phyloP scores from a whole-genome alignment of 1,284 basidiomycete genomes.

The Schizophyllum commune region DNA sequence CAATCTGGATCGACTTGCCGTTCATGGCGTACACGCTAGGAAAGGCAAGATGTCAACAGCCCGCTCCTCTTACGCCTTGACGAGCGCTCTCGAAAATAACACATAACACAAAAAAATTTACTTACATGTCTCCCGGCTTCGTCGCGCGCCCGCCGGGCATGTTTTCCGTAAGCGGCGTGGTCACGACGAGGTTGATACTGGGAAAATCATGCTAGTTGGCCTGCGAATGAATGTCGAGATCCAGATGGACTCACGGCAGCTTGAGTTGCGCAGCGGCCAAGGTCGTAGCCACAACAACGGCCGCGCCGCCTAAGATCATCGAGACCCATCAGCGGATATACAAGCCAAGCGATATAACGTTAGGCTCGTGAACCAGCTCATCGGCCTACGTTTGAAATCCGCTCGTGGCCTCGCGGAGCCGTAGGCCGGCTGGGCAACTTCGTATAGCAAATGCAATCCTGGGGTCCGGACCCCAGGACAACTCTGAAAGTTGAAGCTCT shows the following conservation, averaged over 20 bases:
- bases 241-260: conserved; percentile 48
- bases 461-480: too few species aligned
- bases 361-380: too few species aligned
- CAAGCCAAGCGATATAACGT: background rate
- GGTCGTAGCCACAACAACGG: conserved; percentile 65
- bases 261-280: conserved; percentile 77
- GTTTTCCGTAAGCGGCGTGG: conserved; percentile 81
- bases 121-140: conserved; percentile 81
- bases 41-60: background rate
- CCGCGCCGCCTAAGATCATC: conserved; percentile 78
- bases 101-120: conserved; percentile 6
- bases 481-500: too few species aligned
- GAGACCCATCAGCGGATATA: background rate
- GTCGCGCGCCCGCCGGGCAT: conserved; percentile 80
- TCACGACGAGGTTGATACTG: conserved; percentile 70
- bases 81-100: background rate
- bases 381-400: too few species aligned
- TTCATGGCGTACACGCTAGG: conserved; percentile 79
- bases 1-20: conserved; percentile 81
- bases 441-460: too few species aligned
- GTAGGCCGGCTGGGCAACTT: too few species aligned
- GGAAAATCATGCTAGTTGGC: background rate
- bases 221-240: background rate
- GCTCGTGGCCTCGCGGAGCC: too few species aligned
- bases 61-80: too few species aligned